Base-by-base conservation (phyloP, 352 stramenopile species). In the Hyaloperonospora arabidopsidis region DNA sequence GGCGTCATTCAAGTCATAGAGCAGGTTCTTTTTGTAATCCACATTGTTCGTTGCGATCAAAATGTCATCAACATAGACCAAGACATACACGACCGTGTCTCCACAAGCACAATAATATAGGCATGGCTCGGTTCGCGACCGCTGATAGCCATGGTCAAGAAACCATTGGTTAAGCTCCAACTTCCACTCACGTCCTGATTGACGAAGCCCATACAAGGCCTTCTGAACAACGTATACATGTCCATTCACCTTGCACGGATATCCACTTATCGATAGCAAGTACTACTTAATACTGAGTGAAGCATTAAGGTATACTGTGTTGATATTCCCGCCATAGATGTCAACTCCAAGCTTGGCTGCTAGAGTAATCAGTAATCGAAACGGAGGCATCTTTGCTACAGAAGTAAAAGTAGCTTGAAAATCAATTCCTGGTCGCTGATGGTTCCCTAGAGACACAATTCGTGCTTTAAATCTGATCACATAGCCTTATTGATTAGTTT, bases 401-500 rank as follows among this genome's bases (percentile, higher is more conserved):
- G 18, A 10, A 18, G 35, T 14, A n/a, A n/a, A 17, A 18, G n/a
- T 41, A 15, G 4, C 35, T 3, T 18, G 12, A 11, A 41, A 41
- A 41, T 41, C 35, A 5, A 41, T 41, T 18, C 11, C 35, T 41
- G 35, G 35, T 41, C 35, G 35, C n/a, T 41, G 35, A 15, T 18
- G n/a, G 35, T 41, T 41, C n/a, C 35, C 35, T 41, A 41, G n/a
- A 15, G 35, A 3, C 12, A 41, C 35, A 15, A 15, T 25, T 32
- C 25, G 3, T 28, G 29, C 45, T 12, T 52, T 52, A 17, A 41
- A 52, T 18, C n/a, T 35, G 15, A 43, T 29, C n/a, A n/a, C n/a
- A n/a, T n/a, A n/a, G 36, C 45, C 29, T 43, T 52, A 11, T 13
- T 39, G 10, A 43, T 52, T 28, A 4, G 45, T 19, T 18, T 52